These are phyloP conservation scores for Chloris gayana DNA, from an alignment of 176 grass and related monocot species.

Conservation along the genomic window DNA sequence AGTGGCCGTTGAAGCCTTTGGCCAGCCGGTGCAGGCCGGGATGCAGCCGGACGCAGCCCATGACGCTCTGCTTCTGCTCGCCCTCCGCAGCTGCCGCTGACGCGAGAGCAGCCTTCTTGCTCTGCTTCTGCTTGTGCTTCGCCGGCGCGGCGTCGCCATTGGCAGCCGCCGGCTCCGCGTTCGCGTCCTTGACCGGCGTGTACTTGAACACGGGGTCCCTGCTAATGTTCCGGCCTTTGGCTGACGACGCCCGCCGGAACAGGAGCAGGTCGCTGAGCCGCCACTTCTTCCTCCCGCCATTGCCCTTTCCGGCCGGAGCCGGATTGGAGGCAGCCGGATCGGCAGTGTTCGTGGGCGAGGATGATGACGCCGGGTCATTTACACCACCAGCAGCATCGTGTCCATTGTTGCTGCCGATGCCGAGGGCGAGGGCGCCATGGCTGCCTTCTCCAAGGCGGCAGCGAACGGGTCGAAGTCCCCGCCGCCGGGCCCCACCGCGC, in stretches of 20 bases:
- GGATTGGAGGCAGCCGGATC: not conserved
- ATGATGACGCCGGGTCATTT: not conserved
- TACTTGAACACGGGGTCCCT: slow-evolving; percentile 65
- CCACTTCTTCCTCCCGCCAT: slow-evolving; percentile 67
- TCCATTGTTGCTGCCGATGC: slow-evolving; percentile 37
- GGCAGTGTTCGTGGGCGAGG: not conserved
- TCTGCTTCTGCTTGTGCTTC: slow-evolving; percentile 51
- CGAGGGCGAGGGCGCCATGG: slow-evolving; percentile 60
- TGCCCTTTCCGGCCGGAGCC: not conserved
- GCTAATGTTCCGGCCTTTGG: slow-evolving; percentile 50
- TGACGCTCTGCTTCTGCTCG: slow-evolving; percentile 35
- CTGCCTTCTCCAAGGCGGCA: slow-evolving; percentile 62
- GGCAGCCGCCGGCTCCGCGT: not conserved
- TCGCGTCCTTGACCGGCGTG: slow-evolving; percentile 29
- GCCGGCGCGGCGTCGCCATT: slow-evolving; percentile 24
- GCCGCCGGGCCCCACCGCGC: slow-evolving; percentile 39
- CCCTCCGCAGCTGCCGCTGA: slow-evolving; percentile 1
- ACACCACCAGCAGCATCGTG: not conserved
- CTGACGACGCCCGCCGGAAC: slow-evolving; percentile 64
- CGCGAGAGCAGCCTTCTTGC: slow-evolving; percentile 33
- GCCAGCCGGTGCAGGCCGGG: slow-evolving; percentile 58
- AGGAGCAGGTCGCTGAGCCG: slow-evolving; percentile 82
- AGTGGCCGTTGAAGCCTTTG: slow-evolving; percentile 49
- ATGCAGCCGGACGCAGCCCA: slow-evolving; percentile 67
- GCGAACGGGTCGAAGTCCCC: slow-evolving; percentile 77